Evolutionary conservation across 768 basidiomycete genomes (phyloP).

Genomic region (Agrocybe pediades): DNA sequence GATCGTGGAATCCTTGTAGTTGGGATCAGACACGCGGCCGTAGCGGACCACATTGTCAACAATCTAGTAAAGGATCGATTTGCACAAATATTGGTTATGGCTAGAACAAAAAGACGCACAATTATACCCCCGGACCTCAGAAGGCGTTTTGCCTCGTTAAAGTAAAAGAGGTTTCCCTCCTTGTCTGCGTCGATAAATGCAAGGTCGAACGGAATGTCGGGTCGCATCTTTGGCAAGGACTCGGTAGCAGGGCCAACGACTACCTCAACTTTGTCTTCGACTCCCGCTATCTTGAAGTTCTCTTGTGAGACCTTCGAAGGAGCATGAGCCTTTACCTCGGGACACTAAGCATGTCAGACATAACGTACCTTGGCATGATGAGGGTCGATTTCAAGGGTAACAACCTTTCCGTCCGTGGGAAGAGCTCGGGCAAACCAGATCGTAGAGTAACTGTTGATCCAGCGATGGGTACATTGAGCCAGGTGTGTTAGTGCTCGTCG

Average conservation of each 20-base stretch:
- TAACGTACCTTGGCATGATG: slow-evolving; percentile 45
- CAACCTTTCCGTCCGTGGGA: slow-evolving; percentile 49
- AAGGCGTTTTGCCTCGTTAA: slow-evolving; percentile 59
- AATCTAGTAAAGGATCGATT: no score
- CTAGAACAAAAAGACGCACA: slow-evolving; percentile 31
- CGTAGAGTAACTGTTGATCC: slow-evolving; percentile 37
- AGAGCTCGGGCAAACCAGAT: slow-evolving; percentile 47
- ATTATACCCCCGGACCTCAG: slow-evolving; percentile 63
- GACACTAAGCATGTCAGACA: not conserved
- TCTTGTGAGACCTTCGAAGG: slow-evolving; percentile 50
- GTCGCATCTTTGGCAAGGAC: slow-evolving; percentile 44
- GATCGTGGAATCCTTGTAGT: slow-evolving; percentile 27
- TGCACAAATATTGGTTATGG: no score
- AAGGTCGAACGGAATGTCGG: slow-evolving; percentile 59
- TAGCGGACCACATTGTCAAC: slow-evolving; percentile 62
- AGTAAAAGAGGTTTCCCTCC: slow-evolving; percentile 50
- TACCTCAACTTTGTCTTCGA: slow-evolving; percentile 47
- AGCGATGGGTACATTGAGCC: not conserved
- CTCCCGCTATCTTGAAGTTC: slow-evolving; percentile 55
- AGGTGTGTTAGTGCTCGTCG: not conserved
- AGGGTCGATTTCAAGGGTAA: slow-evolving; percentile 49
- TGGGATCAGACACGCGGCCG: slow-evolving; percentile 45
- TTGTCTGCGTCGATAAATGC: slow-evolving; percentile 78
- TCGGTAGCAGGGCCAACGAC: slow-evolving; percentile 53
- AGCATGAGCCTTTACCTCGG: not conserved